These are phyloP conservation scores for Fusarium sp. DNA, from an alignment of 2,329 filamentous ascomycete species.

Conservation along the genomic window DNA sequence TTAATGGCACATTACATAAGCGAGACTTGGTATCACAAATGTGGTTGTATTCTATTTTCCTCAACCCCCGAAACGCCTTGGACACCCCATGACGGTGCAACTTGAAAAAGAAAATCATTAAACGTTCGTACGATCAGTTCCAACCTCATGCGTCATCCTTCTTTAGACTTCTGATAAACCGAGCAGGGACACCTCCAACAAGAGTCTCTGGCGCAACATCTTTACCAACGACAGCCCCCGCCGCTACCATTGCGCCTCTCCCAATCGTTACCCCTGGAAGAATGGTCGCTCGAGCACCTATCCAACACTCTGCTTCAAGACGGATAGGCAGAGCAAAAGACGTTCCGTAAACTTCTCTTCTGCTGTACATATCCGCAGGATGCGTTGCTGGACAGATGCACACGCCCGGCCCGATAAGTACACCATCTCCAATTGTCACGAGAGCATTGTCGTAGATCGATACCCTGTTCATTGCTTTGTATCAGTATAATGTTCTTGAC, in stretches of 20 bases:
- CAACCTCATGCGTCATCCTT: fast-evolving
- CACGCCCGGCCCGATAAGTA: conserved; percentile 15
- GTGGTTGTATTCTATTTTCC: too few relatives aligned
- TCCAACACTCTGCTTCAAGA: conserved; percentile 23
- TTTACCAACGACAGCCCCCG: conserved; percentile 13
- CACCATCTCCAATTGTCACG: conserved; percentile 12
- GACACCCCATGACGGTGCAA: background rate
- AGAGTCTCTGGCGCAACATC: conserved; percentile 25
- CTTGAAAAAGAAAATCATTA: background rate
- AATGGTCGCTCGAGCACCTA: conserved; percentile 20
- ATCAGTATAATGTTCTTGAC: background rate
- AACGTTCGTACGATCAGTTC: background rate
- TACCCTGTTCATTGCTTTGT: background rate
- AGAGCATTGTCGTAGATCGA: conserved; percentile 21
- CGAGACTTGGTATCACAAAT: too few relatives aligned
- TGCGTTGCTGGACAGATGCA: conserved; percentile 24
- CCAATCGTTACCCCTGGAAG: conserved; percentile 17
- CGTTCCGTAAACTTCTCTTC: conserved; percentile 1
- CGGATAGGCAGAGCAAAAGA: conserved; percentile 25
- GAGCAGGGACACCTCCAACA: conserved; percentile 25
- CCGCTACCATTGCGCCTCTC: conserved; percentile 18
- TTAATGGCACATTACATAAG: too few relatives aligned
- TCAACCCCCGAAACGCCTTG: too few relatives aligned
- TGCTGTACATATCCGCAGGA: background rate
- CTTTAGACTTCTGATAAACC: conserved; percentile 17